phyloP scores from a whole-genome alignment of 768 basidiomycete genomes.

The Chiua virens region DNA sequence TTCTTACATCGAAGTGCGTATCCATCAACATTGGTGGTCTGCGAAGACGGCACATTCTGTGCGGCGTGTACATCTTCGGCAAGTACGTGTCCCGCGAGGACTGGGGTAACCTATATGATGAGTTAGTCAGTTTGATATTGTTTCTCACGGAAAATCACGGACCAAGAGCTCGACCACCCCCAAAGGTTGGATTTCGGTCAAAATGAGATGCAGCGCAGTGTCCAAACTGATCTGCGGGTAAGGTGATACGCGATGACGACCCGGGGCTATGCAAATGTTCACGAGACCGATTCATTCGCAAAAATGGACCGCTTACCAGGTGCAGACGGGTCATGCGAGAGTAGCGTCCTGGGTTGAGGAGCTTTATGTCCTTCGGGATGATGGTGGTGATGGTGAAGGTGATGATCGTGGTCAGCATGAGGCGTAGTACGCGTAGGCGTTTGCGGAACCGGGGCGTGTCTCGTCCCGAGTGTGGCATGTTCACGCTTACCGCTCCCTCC shows the following conservation, averaged over 20 bases:
- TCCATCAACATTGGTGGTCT: constrained; percentile 85
- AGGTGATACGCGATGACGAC: constrained; percentile 74
- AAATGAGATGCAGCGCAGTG: constrained; percentile 59
- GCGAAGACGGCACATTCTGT: constrained; percentile 58
- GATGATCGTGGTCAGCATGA: constrained; percentile 25
- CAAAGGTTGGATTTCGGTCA: constrained; percentile 47
- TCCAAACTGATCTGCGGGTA: constrained; percentile 70
- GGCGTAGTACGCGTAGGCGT: too few relatives aligned
- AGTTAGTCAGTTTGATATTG: neutral
- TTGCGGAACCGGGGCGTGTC: constrained; percentile 8
- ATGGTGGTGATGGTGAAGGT: constrained; percentile 32
- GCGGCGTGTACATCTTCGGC: constrained; percentile 73
- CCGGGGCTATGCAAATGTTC: constrained; percentile 46
- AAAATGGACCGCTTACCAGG: constrained; percentile 48
- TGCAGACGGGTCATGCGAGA: constrained; percentile 70
- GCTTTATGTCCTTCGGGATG: constrained; percentile 42
- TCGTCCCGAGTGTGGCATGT: constrained; percentile 49
- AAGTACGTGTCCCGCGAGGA: constrained; percentile 66
- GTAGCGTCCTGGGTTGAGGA: constrained; percentile 55
- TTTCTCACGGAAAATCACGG: constrained; percentile 10
- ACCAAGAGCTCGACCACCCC: constrained; percentile 43
- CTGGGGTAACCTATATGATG: constrained; percentile 51
- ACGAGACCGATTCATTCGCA: neutral
- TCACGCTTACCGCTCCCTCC: constrained; percentile 65
- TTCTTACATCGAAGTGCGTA: constrained; percentile 74